phyloP scores from a whole-genome alignment of 331 rosid genomes.

The Saraca asoca region DNA sequence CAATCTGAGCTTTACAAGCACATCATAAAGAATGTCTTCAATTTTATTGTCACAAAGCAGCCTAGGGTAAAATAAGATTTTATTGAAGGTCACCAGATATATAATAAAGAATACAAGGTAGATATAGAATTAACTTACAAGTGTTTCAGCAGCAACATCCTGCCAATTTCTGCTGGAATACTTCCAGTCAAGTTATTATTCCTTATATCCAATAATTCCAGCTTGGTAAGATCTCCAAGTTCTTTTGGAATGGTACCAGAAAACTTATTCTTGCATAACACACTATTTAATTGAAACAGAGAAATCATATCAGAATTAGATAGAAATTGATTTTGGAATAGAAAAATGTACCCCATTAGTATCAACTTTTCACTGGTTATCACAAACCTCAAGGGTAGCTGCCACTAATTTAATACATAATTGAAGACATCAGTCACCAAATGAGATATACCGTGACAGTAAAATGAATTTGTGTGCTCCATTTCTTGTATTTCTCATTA shows the following conservation, averaged over 20 bases:
- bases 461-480: too few species aligned
- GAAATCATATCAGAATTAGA: conserved; percentile 25
- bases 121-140: conserved; percentile 61
- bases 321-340: conserved; percentile 1
- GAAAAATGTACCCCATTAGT: not conserved
- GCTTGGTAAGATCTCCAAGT: conserved; percentile 55
- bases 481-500: not conserved
- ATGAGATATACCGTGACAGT: not conserved
- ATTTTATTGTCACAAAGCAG: conserved; percentile 64
- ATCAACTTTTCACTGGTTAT: conserved; percentile 5
- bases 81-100: conserved; percentile 30
- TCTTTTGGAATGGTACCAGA: conserved; percentile 81
- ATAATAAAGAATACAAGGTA: conserved; percentile 4
- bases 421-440: conserved; percentile 7
- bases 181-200: conserved; percentile 67
- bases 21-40: conserved; percentile 53
- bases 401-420: conserved; percentile 21
- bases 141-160: conserved; percentile 54
- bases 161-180: conserved; percentile 65
- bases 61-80: conserved; percentile 46
- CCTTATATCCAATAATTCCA: conserved; percentile 80
- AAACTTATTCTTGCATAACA: conserved; percentile 66
- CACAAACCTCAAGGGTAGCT: conserved; percentile 8
- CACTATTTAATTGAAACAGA: conserved; percentile 50
- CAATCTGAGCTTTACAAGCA: conserved; percentile 45